Base-by-base conservation (phyloP, 495 filamentous ascomycete genomes). In the Neurospora tetraspora region DNA sequence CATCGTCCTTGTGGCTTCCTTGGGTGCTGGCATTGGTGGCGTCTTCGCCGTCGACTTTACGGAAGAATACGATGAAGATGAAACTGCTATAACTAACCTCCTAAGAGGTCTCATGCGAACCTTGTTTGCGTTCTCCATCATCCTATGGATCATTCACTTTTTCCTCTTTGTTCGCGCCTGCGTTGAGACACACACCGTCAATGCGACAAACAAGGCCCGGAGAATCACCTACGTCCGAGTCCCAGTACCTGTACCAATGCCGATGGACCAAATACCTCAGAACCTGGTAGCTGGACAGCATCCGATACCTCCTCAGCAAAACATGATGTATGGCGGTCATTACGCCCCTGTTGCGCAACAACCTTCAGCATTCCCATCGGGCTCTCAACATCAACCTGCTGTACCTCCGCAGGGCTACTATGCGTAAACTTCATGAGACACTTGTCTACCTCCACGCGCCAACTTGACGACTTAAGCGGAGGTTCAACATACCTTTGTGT, bases 81-180 rank as follows among this genome's bases (percentile, higher is more conserved):
- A 73, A 27, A 68, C 72, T 34, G 31, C 73, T 14, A 9, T 70
- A 69, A 4, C 43, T 71, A 38, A 74, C 45, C 20, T 69, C 43
- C 37, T 39, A 43, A 11, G 38, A n/a, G 4, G 71, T 69, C 6
- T 39, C 59, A 10, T 20, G 74, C 42, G 70, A 31, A 70, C 31
- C 42, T 5, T 27, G 8, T 69, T 81, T 39, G 79, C 20, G 1
- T 73, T 79, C 70, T 75, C 74, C 3, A 65, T 65, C 40, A 20
- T 74, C 20, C 39, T 75, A 10, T 69, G 77, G 12, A 36, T 80
- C 31, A 73, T 75, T 36, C 78, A 84, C 71, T 83, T 86, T 73
- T 70, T 81, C 43, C 78, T 86, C 7, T 85, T 86, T 71, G 74
- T 82, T 14, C 70, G 82, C n/a, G 81, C 82, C 1, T 86, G 84